Base-by-base conservation (phyloP, 2,329 filamentous ascomycete species). In the Hirsutella minnesotensis region DNA sequence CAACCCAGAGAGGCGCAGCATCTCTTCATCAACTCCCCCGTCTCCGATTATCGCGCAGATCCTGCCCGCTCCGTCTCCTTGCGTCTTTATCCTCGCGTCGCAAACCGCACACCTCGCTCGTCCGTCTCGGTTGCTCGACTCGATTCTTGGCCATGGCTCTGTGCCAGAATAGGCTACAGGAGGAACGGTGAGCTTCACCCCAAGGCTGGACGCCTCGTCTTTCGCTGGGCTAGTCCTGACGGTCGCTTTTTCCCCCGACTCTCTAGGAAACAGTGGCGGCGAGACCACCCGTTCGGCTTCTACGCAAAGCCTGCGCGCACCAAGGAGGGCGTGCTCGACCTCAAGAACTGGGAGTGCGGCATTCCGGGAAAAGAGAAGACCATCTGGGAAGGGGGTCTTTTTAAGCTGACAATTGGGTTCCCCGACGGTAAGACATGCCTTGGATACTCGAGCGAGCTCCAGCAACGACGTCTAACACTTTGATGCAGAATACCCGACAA, bases 261-360 rank as follows among this genome's bases (percentile, higher is more conserved):
- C 24, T 27, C 24, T 54, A 95, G 89, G 49, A 96, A 95, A 68
- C 87, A 95, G 68, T 98, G 92, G 92, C 81, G 92, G 51, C 82
- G 82, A 59, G 90, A 98, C 54, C 92, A 98, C 58, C 94, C 94
- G 0, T 98, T 98, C 58, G 92, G 92, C 47, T 98, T 98, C 69
- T 95, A 85, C 63, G 92, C 92, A 20, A 86, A 89, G 59, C 92
- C 94, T 12, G 71, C 81, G 48, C 84, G 90, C 53, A 89, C 79
- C 49, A 64, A 81, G 16, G 75, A 86, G 51, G 89, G 88, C 43
- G 79, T 87, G 2, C 75, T 96, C 41, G 92, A 98, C 58, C 72
- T 98, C 49, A 95, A 95, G 73, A 77, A 80, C 50, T 98, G 92
- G 92, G 89, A 96, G 55, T 96, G 92, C 57, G 89, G 89, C 36